These are phyloP conservation scores for Neofusicoccum umdonicola DNA, from an alignment of 2,329 filamentous ascomycete species.

Conservation along the genomic window DNA sequence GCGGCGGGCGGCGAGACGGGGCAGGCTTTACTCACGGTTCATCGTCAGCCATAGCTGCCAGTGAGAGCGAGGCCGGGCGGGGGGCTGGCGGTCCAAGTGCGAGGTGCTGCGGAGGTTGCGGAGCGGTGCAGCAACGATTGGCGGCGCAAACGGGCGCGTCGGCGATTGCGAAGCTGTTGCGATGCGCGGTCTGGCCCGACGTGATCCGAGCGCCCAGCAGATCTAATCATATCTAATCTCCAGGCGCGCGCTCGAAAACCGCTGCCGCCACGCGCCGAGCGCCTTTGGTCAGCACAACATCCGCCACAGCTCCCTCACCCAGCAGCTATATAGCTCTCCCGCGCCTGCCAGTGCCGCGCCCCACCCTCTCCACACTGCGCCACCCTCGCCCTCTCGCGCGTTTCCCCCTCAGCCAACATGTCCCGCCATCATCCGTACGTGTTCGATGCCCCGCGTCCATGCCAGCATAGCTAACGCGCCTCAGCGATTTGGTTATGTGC, in stretches of 20 bases:
- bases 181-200: constrained; percentile 4
- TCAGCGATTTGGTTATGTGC: constrained; percentile 96
- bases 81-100: not conserved
- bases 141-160: constrained; percentile 8
- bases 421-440: constrained; percentile 90
- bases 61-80: not conserved
- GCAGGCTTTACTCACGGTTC: constrained; percentile 14
- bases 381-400: not conserved
- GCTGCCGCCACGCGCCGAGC: not conserved
- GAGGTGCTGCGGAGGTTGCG: not conserved
- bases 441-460: constrained; percentile 18
- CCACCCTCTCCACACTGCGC: not conserved
- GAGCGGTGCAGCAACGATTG: not conserved
- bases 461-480: constrained; percentile 22
- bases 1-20: not conserved
- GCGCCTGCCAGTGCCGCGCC: not conserved
- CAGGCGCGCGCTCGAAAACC: not conserved
- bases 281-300: not conserved
- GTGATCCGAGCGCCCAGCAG: not conserved
- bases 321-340: not conserved
- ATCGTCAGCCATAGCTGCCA: constrained; percentile 17
- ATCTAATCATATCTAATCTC: constrained; percentile 10
- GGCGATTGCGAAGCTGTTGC: constrained; percentile 12
- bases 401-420: constrained; percentile 51
- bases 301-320: not conserved